Percentiles rank a stretch among this genome's conserved stretches.
Conservation (phyloP, 225 moss, liverwort and hornwort genomes). For the Climacium dendroides region DNA sequence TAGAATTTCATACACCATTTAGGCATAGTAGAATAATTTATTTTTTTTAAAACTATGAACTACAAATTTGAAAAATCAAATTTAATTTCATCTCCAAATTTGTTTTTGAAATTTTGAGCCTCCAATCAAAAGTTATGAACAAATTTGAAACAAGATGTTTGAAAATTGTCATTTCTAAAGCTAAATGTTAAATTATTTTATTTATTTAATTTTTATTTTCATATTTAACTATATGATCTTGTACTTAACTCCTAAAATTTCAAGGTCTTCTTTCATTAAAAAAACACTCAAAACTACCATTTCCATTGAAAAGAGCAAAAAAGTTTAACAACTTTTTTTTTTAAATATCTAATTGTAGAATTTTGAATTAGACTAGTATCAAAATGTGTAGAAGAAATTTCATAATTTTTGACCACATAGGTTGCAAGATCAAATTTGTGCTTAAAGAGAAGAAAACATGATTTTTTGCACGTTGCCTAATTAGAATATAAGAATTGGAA, state of each 20-base stretch:
- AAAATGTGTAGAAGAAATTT: not conserved
- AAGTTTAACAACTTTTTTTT: not conserved
- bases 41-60: too few species aligned
- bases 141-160: too few species aligned
- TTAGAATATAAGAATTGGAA: not conserved
- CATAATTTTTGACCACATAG: not conserved
- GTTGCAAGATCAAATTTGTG: not conserved
- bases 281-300: not conserved
- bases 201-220: too few species aligned
- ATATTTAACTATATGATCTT: not conserved
- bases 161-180: not conserved
- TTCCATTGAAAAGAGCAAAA: not conserved
- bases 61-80: too few species aligned
- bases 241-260: rapidly evolving
- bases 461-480: not conserved
- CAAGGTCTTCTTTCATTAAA: too few species aligned
- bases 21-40: too few species aligned
- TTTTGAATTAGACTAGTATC: not conserved
- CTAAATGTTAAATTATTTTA: too few species aligned
- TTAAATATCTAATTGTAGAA: rapidly evolving
- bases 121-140: too few species aligned
- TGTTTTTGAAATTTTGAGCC: too few species aligned
- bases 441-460: not conserved
- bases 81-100: too few species aligned
- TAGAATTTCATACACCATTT: too few species aligned